Base-by-base conservation (phyloP, 140 eudicot species). In the Stevia rebaudiana region DNA sequence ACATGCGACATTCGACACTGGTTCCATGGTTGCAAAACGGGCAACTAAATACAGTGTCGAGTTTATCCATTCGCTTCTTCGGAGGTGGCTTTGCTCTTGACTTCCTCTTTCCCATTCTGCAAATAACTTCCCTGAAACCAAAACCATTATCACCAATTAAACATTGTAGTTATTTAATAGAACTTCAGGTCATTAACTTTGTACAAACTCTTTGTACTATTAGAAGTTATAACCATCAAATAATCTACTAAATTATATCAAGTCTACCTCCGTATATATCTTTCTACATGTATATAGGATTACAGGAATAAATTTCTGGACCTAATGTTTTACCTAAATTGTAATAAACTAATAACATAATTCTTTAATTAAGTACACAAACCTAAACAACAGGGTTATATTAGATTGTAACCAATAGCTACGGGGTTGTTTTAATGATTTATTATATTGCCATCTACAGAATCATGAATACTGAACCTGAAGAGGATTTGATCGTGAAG, bases 11-110 rank as follows among this genome's bases (percentile, higher is more conserved):
- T 63, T 90, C 97, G 42, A 90, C 97, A 61, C 97, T 82, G 61
- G 84, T 79, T 18, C 97, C 97, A 63, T 90, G 97, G 69, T 90
- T 90, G 76, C 97, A 90, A 74, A 90, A 90, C 15, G 97, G 97
- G 67, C 97, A 90, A 47, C 97, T 78, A 74, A 90, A 90, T 31
- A 90, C 97, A 43, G 97, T 90, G 71, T 90, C 97, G 2, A 90
- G 97, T 69, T 86, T 90, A 75, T 89, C 97, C 86, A 80, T 90
- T 23, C 97, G 65, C 85, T 90, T 90, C 89, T 70, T 90, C 8
- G 97, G 77, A 30, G 95, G 70, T 17, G 97, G 97, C 92, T 90
- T 90, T 12, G 97, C 95, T 74, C 95, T 86, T 52, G 95, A 85
- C 74, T 85, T 88, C 78, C 95, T 81, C 84, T 89, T 89, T 19